Base-by-base conservation (phyloP, 2,329 filamentous ascomycete species). In the Xylaria sp. region DNA sequence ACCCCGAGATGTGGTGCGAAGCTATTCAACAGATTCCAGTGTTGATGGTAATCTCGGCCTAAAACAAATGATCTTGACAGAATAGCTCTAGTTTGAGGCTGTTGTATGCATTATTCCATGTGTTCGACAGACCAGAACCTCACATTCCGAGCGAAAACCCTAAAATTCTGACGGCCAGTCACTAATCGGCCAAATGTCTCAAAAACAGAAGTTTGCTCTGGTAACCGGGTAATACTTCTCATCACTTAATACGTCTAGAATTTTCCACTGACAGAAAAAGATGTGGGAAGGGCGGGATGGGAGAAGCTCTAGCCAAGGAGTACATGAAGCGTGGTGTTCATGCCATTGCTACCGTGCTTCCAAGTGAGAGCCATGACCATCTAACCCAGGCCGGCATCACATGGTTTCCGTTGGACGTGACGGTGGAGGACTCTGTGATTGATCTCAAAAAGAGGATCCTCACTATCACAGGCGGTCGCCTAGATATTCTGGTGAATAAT, bases 261-360 rank as follows among this genome's bases (percentile, higher is more conserved):
- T 11, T 11, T 36, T 36, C 7, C 7, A 11, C 11, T 36, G 11
- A 36, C 11, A 4, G 11, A 11, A 36, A 8, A 36, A 73, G 73
- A 0, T 73, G 72, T 48, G 72, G 73, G 3, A 6, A 68, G 19
- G 73, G 73, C 2, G 72, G 72, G 0, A 74, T 75, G 4, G 73
- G 73, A 2, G 71, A 75, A 24, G 73, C 71, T 21, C 64, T 75
- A 1, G 71, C 67, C 11, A 60, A 4, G 3, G 67, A 74, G 14
- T 75, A 71, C 30, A 7, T 32, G 2, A 54, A n/a, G 0, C 47
- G 14, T 1, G 60, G 60, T 7, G 1, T 73, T 0, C 55, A 64
- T 7, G 4, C 72, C 9, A 72, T 75, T 50, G 72, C 72, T 0
- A 75, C 71, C 0, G n/a, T 74, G 0, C 63, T 74, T 3, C 69